Percentiles rank a stretch among this genome's conserved stretches.
Conservation (phyloP, 2,329 filamentous ascomycete species). For the Curvularia lunata region DNA sequence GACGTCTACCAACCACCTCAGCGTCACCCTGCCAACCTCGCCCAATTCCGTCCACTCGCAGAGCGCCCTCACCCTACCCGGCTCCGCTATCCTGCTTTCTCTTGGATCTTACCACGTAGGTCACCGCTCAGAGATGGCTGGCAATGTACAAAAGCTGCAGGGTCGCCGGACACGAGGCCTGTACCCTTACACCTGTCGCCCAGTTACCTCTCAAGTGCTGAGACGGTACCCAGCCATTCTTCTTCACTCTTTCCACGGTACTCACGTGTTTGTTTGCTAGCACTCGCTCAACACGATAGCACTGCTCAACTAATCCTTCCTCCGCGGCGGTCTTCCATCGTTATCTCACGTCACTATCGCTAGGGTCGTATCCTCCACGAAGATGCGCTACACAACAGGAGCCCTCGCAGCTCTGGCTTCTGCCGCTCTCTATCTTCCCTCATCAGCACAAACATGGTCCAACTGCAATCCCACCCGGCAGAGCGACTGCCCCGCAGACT, state of each 20-base stretch:
- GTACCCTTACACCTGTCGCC: conserved; percentile 30
- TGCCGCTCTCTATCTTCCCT: conserved; percentile 49
- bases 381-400: conserved; percentile 44
- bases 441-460: conserved; percentile 60
- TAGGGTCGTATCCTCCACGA: conserved; percentile 18
- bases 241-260: conserved; percentile 10
- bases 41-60: conserved; percentile 41
- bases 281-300: conserved; percentile 9
- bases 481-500: conserved; percentile 72
- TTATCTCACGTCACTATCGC: conserved; percentile 8
- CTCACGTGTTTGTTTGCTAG: conserved; percentile 20
- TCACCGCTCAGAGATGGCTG: conserved; percentile 44
- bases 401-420: conserved; percentile 50
- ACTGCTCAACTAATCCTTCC: conserved; percentile 12
- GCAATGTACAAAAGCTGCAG: conserved; percentile 38
- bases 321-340: conserved; percentile 12
- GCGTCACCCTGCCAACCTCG: conserved; percentile 42
- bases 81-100: conserved; percentile 30
- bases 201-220: conserved; percentile 31
- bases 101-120: conserved; percentile 35
- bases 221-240: conserved; percentile 23
- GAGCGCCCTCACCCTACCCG: conserved; percentile 20
- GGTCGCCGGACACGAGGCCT: conserved; percentile 23
- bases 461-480: conserved; percentile 62
- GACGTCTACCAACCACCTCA: conserved; percentile 33